Percentiles rank a stretch among this genome's conserved stretches.
These are phyloP conservation scores for Fremontodendron californicum DNA, from an alignment of 345 rosid genomes.

Conservation along the genomic window DNA sequence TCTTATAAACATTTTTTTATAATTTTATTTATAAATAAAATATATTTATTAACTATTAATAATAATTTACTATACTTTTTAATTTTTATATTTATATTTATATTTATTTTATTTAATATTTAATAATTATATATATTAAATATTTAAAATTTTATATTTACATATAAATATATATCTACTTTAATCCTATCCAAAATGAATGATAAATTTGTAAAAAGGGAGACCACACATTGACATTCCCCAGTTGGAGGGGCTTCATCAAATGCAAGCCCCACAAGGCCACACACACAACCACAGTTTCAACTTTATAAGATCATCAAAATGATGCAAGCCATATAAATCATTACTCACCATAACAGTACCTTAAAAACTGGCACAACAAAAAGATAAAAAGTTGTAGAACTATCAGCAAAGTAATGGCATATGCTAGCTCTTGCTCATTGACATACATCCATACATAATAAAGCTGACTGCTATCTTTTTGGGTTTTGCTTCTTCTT, in stretches of 20 bases:
- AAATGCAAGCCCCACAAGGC: neutral
- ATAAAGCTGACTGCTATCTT: conserved; percentile 35
- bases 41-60: too few relatives aligned
- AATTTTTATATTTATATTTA: too few relatives aligned
- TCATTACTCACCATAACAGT: conserved; percentile 5
- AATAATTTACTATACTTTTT: too few relatives aligned
- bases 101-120: too few relatives aligned
- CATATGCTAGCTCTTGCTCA: neutral
- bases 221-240: neutral
- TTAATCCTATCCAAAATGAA: too few relatives aligned
- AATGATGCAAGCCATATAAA: conserved; percentile 4
- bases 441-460: too few relatives aligned
- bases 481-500: conserved; percentile 22
- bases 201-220: neutral
- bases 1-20: too few relatives aligned
- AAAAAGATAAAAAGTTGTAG: neutral
- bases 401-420: neutral
- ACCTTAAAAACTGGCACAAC: conserved; percentile 14
- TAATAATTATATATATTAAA: too few relatives aligned
- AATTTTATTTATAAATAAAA: too few relatives aligned
- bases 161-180: too few relatives aligned
- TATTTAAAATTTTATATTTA: too few relatives aligned
- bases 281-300: neutral
- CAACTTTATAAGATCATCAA: neutral
- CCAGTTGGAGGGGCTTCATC: neutral